Evolutionary conservation across 371 early-diverging fungal species (phyloP), one percentile per base, ranked within the genome.

Genomic region (Saksenaea oblongispora): DNA sequence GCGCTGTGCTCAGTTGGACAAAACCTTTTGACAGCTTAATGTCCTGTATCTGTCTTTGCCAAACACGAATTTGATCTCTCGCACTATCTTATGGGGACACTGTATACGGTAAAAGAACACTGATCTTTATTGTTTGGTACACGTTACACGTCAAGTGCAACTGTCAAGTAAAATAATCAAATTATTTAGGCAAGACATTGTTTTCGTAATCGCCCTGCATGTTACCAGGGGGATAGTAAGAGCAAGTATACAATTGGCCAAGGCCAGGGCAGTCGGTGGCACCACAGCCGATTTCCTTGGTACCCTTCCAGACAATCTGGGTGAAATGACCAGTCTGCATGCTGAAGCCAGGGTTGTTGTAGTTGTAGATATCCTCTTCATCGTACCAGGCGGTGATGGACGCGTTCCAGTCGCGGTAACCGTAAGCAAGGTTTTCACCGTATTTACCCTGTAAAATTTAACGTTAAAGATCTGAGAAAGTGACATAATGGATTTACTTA

Each of bases 351-450:
- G 51, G 51, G 26, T 47, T 57, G 7, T 36, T 41, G 58, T 73
- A 80, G 58, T 75, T 56, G 62, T 80, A 80, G 4, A 36, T 8
- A 59, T 61, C 62, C 26, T 56, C 69, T 58, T 80, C 80, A 34
- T 66, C 42, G 63, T 80, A 80, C 78, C 78, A 80, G 34, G 57
- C 73, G 34, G 56, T 56, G 53, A 80, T 62, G 3, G 63, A 62
- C 3, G 58, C 11, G 31, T 63, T 53, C 69, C 72, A 75, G 56
- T 66, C 41, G 27, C 44, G 42, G 61, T 77, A 72, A 17, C 78
- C 78, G 39, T 59, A 63, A n/a, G 71, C 80, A 47, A 80, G 63
- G 55, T 80, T 80, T 70, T 80, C 78, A 17, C 78, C 80, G 14
- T 47, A 47, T 3, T 22, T 31, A 31, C 31, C 31, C 31, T 31